Base-by-base conservation (phyloP, 768 basidiomycete species). In the Leccinum sublutescens region DNA sequence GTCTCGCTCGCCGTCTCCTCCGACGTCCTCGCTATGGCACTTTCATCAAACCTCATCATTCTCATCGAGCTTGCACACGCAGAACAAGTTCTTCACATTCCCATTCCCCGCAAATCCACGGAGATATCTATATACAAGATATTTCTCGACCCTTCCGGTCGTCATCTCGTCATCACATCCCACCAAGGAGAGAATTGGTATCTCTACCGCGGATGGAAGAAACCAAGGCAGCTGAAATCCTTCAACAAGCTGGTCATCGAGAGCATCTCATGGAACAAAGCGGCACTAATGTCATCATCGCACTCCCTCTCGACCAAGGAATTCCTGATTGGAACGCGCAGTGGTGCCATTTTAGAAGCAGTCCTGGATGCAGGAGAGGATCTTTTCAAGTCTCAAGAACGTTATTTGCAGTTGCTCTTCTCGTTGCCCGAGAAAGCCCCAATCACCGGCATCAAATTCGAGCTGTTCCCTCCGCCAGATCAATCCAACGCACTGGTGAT, bases 121-220 rank as follows among this genome's bases (percentile, higher is more conserved):
- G 90, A 93, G 60, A 83, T 92, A 78, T 78, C 81, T 8, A 85
- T 98, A 50, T 76, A 88, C 77, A 89, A 89, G 68, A 75, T 98
- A 54, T 98, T 95, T 75, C 84, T 91, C 70, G 95, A 98, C 72
- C 95, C 95, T 14, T 90, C 94, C 0, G 95, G 95, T 4, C 82
- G 91, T 34, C 97, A 98, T 76, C 83, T 96, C 52, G 75, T 98
- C 45, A 80, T 96, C 55, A 91, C 93, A 0, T 95, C 94, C 9
- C 78, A 77, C 12, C 86, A 93, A 66, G 94, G 94, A 53, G 95
- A 99, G 70, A 95, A 93, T 61, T 98, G 91, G 87, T 98, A 98
- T 70, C 76, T 95, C 4, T 94, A 85, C 67, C 80, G 83, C 55
- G 81, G 83, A 9, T 89, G 88, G 85, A 90, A 89, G 77, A 92